phyloP scores from a whole-genome alignment of 108 stramenopile genomes.

The Stephanodiscus minutulus region DNA sequence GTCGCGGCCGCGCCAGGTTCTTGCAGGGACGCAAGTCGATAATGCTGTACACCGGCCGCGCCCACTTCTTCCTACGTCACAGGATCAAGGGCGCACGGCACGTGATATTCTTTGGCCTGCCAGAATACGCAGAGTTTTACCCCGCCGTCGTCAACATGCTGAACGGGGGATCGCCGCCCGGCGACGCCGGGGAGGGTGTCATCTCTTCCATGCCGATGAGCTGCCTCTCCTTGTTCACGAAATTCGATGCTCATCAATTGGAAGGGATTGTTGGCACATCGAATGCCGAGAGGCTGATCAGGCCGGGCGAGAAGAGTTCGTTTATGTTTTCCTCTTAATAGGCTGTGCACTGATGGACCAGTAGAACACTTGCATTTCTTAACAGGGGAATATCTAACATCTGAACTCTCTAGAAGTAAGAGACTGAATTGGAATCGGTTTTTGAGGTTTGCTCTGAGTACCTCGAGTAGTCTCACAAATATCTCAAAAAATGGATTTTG shows the following conservation, averaged over 20 bases:
- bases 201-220: slow-evolving; percentile 43
- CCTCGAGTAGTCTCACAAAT: too few relatives aligned
- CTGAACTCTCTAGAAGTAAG: too few relatives aligned
- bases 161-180: slow-evolving; percentile 46
- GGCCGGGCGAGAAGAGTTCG: slow-evolving; percentile 61
- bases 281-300: slow-evolving; percentile 72
- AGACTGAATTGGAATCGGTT: too few relatives aligned
- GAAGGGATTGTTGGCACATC: slow-evolving; percentile 88
- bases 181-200: slow-evolving; percentile 24
- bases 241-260: slow-evolving; percentile 88
- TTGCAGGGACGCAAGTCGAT: slow-evolving; percentile 89
- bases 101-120: slow-evolving; percentile 91
- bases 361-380: too few relatives aligned
- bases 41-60: slow-evolving; percentile 94
- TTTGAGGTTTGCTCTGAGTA: too few relatives aligned
- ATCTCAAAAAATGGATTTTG: too few relatives aligned
- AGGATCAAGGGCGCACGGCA: slow-evolving; percentile 88
- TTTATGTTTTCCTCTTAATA: slow-evolving; percentile 68
- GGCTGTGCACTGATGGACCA: too few relatives aligned
- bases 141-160: slow-evolving; percentile 84
- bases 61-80: slow-evolving; percentile 91
- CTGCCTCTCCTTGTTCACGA: slow-evolving; percentile 82
- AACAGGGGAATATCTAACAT: too few relatives aligned
- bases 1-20: slow-evolving; percentile 89
- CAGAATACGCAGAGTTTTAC: slow-evolving; percentile 93